Base-by-base conservation (phyloP, 164 flowering plant genomes). In the Nelumbo lutea region DNA sequence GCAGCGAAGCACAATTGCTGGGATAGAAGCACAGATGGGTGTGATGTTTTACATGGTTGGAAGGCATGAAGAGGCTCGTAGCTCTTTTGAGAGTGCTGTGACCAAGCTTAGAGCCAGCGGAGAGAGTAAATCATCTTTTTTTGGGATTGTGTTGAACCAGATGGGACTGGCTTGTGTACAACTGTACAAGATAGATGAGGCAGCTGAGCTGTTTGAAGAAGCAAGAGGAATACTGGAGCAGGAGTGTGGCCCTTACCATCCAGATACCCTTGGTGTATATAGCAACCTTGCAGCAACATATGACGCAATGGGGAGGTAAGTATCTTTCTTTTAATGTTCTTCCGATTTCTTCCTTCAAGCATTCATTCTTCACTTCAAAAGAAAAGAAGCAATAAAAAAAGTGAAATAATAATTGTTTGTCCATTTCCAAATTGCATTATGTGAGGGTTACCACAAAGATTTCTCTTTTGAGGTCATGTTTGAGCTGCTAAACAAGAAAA, bases 231-330 rank as follows among this genome's bases (percentile, higher is more conserved):
- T 93, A 66, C 76, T 95, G 61, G 97, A 93, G 74, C 86, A 86
- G 75, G 97, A 90, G 73, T 89, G 93, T 74, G 97, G 97, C 6
- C 83, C 91, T 3, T 89, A 88, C 68, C 96, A 95, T 74, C 97
- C 87, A 71, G 99, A 95, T 75, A 89, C 98, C 0, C 86, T 95
- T 69, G 97, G 98, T 46, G 89, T 93, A 10, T 93, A 90, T 67
- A 87, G 96, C 83, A 95, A 92, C 79, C 97, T 95, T 44, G 99
- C 98, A 0, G 98, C 97, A 38, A 90, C 95, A 45, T 95, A 92
- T 83, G 99, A 93, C 81, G 99, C 99, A 59, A 83, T 88, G 91
- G 99, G 98, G 69, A 93, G 99, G 99, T 92, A 83, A 76, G 59
- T 3, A 47, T 27, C 6, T 64, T 47, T 14, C 47, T 46, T 27